Evolutionary conservation across 1,139 yeast genomes (phyloP).

Genomic region (Suhomyces wounanorum): DNA sequence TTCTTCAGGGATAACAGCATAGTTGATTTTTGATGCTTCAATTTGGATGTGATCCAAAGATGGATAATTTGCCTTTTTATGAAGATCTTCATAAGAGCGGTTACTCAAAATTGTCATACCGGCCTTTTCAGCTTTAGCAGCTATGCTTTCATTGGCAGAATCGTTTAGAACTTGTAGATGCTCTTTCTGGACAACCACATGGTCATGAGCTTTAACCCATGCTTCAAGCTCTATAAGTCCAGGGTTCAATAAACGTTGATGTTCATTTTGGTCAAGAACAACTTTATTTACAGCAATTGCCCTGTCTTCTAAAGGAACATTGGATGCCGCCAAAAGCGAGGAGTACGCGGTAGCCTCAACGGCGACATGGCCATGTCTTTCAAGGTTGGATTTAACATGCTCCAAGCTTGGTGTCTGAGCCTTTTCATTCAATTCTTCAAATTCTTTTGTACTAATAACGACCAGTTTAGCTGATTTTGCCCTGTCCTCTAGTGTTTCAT

Average conservation of each 20-base stretch:
- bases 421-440: slow-evolving; percentile 11
- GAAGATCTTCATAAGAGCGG: slow-evolving; percentile 12
- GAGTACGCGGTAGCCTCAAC: slow-evolving; percentile 8
- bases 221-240: slow-evolving; percentile 13
- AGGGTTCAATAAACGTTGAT: slow-evolving; percentile 16
- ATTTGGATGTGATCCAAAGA: slow-evolving; percentile 11
- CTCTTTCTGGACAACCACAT: slow-evolving; percentile 20
- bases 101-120: slow-evolving; percentile 13
- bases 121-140: slow-evolving; percentile 18
- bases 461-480: slow-evolving; percentile 17
- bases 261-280: slow-evolving; percentile 22
- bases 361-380: slow-evolving; percentile 19
- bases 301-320: slow-evolving; percentile 20
- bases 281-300: slow-evolving; percentile 23
- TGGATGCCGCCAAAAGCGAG: slow-evolving; percentile 7
- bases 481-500: slow-evolving; percentile 18
- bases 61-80: slow-evolving; percentile 8
- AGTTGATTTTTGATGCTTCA: slow-evolving; percentile 3
- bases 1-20: slow-evolving; percentile 20
- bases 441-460: slow-evolving; percentile 18
- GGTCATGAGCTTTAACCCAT: slow-evolving; percentile 20
- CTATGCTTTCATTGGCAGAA: slow-evolving; percentile 19
- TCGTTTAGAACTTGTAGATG: slow-evolving; percentile 16
- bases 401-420: slow-evolving; percentile 24
- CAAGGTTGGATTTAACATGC: slow-evolving; percentile 23